Evolutionary conservation across 2,329 filamentous ascomycete genomes (phyloP), one percentile per base, ranked within the genome.

Genomic region (Trichophyton benhamiae): DNA sequence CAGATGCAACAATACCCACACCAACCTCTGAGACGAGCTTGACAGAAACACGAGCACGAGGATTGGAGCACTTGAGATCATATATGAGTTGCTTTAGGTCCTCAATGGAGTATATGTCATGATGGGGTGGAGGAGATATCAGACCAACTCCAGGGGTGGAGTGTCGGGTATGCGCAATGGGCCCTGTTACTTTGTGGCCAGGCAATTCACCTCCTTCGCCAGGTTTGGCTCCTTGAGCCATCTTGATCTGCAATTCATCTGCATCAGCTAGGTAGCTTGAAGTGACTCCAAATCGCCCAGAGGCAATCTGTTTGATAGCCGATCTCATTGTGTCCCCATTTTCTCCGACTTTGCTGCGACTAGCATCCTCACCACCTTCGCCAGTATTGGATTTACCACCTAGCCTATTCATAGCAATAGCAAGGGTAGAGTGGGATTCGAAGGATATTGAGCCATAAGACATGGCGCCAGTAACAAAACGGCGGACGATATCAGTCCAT

Each of bases 61-160:
- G 92, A 76, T 94, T 96, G 25, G 91, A 90, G 78, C 91, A 96
- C 79, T 97, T 97, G 61, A 96, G 80, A 76, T 97, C 92, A 76
- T 97, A 97, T 69, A 97, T 96, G 68, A 97, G 80, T 75, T 97
- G 92, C 80, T 97, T 97, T 63, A 97, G 76, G 81, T 97, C 92
- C 76, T 97, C 92, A 67, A 97, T 97, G 59, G 90, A 95, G 82
- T 97, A 97, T 67, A 97, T 96, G 72, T 97, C 92, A 81, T 97
- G 92, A 74, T 97, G 92, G 48, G 92, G 92, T 67, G 92, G 91
- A 48, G 92, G 92, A 22, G 91, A 96, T 72, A 97, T 97, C 53
- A 97, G 83, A 76, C 92, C 92, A 68, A 97, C 92, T 76, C 92
- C 92, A 66, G 92, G 91, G 4, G 92, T 97, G 8, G 92, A 97